A percentile compares a stretch with the other conserved stretches of the same genome.
Conservation (phyloP, 2,329 filamentous ascomycete genomes). For the Plectosphaerella cucumerina region DNA sequence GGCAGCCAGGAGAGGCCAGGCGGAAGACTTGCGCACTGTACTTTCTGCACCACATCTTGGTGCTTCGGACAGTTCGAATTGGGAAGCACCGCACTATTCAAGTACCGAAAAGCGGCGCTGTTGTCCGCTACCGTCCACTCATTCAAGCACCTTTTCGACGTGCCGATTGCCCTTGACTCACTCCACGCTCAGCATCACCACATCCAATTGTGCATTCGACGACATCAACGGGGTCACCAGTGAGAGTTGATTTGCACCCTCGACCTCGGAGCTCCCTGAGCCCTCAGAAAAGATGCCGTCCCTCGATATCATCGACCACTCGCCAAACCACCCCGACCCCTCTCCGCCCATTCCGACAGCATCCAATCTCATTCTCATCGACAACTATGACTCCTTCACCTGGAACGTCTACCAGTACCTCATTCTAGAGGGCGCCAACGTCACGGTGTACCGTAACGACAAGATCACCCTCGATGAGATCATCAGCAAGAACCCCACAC, state of each 20-base stretch:
- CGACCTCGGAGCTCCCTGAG: background rate
- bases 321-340: constrained; percentile 76
- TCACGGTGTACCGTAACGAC: constrained; percentile 90
- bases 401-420: constrained; percentile 99
- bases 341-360: constrained; percentile 71
- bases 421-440: constrained; percentile 87
- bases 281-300: constrained; percentile 39
- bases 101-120: constrained; percentile 2
- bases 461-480: constrained; percentile 82
- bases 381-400: constrained; percentile 99
- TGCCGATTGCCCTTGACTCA: constrained; percentile 4
- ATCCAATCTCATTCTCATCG: constrained; percentile 88
- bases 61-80: background rate
- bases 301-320: constrained; percentile 66
- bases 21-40: constrained; percentile 3
- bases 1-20: too few species aligned
- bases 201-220: constrained; percentile 17
- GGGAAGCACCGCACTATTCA: background rate
- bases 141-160: background rate
- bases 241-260: constrained; percentile 12
- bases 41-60: fast-evolving
- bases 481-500: constrained; percentile 79
- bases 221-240: constrained; percentile 29
- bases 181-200: background rate
- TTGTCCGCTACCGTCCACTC: background rate